Base-by-base conservation (phyloP, 495 filamentous ascomycete genomes). In the Penicillium dipodomyicola region DNA sequence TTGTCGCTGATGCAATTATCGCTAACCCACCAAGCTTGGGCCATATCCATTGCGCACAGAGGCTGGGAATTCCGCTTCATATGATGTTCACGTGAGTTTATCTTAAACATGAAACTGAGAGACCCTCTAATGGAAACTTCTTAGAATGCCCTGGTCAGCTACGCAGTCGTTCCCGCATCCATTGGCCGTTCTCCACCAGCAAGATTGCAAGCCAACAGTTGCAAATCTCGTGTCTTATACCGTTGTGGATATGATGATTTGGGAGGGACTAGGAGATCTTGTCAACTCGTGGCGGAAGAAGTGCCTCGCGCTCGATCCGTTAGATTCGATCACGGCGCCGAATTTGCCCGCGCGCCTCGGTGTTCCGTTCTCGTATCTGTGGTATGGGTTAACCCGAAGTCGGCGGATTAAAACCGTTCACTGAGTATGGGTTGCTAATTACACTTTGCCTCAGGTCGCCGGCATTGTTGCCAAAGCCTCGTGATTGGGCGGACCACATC, bases 21-120 rank as follows among this genome's bases (percentile, higher is more conserved):
- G 90, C 90, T 5, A 94, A 94, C 60, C 90, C 90, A 0, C 89
- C 89, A 0, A 88, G 87, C 62, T 88, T 93, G 63, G 90, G 88
- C 1, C 89, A 92, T 67, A 78, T 93, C 10, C 89, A 92, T 74
- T 87, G 87, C 57, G 90, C 90, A 5, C 87, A 94, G 65, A 84
- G 85, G 59, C 69, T 94, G 39, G 89, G 90, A 0, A 82, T 92
- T 29, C 90, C 90, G 4, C 72, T 94, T 4, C 89, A 92, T 70
- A 68, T 94, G 39, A 91, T 94, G 86, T 94, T 92, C 65, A 92
- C 90, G 77, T 84, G 68, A 61, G 81, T 80, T 0, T 49, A 10
- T 6, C 32, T 41, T 22, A 1, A 20, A 10, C 3, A 15, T 6
- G 37, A 14, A 17, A 33, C 15, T 15, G 4, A 30, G 20, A 7